These are phyloP conservation scores for Massariosphaeria phaeospora DNA, from an alignment of 495 filamentous ascomycete genomes.

Conservation along the genomic window DNA sequence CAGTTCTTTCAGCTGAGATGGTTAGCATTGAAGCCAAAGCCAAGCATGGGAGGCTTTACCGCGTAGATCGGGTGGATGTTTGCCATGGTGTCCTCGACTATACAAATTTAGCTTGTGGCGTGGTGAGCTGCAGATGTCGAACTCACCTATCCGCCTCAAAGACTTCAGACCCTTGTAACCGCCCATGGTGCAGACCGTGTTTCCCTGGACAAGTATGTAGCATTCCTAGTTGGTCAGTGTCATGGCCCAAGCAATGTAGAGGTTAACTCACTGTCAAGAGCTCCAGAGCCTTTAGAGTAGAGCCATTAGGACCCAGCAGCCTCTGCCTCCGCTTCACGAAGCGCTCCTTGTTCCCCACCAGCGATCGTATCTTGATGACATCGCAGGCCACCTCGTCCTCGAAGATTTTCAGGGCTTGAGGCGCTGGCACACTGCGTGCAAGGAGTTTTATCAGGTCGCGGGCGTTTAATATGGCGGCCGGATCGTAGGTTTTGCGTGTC, in stretches of 20 bases:
- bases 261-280: too few species aligned
- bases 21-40: too few species aligned
- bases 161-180: conserved; percentile 90
- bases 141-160: conserved; percentile 80
- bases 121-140: too few species aligned
- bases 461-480: conserved; percentile 88
- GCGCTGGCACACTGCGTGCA: conserved; percentile 84
- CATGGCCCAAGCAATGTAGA: too few species aligned
- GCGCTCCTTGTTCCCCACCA: conserved; percentile 90
- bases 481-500: conserved; percentile 91
- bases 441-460: conserved; percentile 91
- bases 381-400: conserved; percentile 86
- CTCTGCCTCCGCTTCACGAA: conserved; percentile 95
- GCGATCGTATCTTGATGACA: conserved; percentile 87
- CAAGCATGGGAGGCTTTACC: conserved; percentile 98
- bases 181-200: conserved; percentile 90
- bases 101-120: too few species aligned
- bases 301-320: conserved; percentile 78
- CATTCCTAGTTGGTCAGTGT: too few species aligned
- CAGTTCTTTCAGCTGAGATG: too few species aligned
- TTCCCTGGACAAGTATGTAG: conserved; percentile 95
- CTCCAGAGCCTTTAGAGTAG: conserved; percentile 88
- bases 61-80: conserved; percentile 81
- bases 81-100: conserved; percentile 93
- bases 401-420: conserved; percentile 88